Conservation (phyloP, 192 early-diverging fungal genomes). For the Entomortierella beljakovae region DNA sequence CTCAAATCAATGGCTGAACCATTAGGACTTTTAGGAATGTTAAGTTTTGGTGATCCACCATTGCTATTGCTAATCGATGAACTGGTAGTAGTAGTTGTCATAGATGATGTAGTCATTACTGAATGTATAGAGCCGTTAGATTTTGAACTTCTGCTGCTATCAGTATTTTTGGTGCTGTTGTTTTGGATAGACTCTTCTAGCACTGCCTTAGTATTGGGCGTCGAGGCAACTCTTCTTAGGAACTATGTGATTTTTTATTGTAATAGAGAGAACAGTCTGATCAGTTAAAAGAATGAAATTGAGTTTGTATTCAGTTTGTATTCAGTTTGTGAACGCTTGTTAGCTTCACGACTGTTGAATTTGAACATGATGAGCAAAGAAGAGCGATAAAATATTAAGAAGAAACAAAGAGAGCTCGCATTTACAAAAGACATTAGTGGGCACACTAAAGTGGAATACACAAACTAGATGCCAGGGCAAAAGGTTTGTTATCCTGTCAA, state of each 20-base stretch:
- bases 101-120: slow-evolving; percentile 40
- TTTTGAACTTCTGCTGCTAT: slow-evolving; percentile 9
- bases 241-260: slow-evolving; percentile 41
- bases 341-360: not conserved
- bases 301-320: not conserved
- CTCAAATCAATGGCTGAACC: slow-evolving; percentile 51
- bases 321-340: no score
- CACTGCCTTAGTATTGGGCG: slow-evolving; percentile 59
- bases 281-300: slow-evolving; percentile 4
- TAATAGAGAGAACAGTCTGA: slow-evolving; percentile 4
- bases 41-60: slow-evolving; percentile 8
- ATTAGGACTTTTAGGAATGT: slow-evolving; percentile 41
- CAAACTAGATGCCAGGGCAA: not conserved
- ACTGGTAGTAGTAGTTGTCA: slow-evolving; percentile 28
- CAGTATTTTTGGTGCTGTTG: slow-evolving; percentile 1
- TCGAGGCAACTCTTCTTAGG: slow-evolving; percentile 61
- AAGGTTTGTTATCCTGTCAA: not conserved
- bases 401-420: not conserved
- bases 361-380: not conserved
- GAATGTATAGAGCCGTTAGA: slow-evolving; percentile 39
- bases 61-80: slow-evolving; percentile 17
- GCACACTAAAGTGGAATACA: not conserved
- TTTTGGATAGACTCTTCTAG: slow-evolving; percentile 35
- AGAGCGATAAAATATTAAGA: slow-evolving; percentile 1
- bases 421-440: slow-evolving; percentile 11